phyloP scores from a whole-genome alignment of 164 flowering plant genomes.

The Nymphaea colorata region DNA sequence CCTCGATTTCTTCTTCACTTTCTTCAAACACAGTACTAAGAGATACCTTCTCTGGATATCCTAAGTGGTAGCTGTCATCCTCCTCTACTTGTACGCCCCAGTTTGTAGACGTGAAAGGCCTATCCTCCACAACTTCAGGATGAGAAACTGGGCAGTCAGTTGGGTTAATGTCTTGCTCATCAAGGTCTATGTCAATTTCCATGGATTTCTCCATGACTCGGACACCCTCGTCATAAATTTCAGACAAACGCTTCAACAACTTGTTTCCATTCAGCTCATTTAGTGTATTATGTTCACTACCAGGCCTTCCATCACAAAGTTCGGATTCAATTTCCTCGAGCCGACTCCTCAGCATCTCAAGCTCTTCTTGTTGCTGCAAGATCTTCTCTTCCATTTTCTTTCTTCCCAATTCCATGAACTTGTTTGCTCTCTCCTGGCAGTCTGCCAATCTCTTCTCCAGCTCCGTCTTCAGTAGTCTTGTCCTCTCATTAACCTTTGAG shows the following conservation, averaged over 20 bases:
- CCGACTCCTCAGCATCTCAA: slow-evolving; percentile 58
- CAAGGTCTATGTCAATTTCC: slow-evolving; percentile 54
- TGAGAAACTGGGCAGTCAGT: slow-evolving; percentile 7
- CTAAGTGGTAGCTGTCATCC: slow-evolving; percentile 16
- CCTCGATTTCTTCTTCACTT: slow-evolving; percentile 42
- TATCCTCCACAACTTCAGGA: not conserved
- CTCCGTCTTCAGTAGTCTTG: slow-evolving; percentile 38
- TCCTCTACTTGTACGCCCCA: slow-evolving; percentile 9
- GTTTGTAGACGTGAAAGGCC: not conserved
- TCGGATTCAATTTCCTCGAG: slow-evolving; percentile 73
- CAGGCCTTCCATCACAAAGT: slow-evolving; percentile 27
- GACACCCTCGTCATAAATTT: slow-evolving; percentile 45
- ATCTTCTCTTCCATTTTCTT: slow-evolving; percentile 81
- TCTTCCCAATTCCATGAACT: slow-evolving; percentile 60
- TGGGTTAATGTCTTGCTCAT: slow-evolving; percentile 21
- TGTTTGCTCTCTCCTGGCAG: slow-evolving; percentile 63
- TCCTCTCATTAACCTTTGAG: slow-evolving; percentile 58
- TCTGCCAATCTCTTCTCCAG: slow-evolving; percentile 63
- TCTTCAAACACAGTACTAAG: slow-evolving; percentile 92
- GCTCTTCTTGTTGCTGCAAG: slow-evolving; percentile 67
- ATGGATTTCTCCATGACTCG: slow-evolving; percentile 85
- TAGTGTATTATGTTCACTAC: slow-evolving; percentile 8
- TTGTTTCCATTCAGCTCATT: slow-evolving; percentile 28
- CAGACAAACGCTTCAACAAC: slow-evolving; percentile 53
- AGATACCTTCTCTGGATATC: slow-evolving; percentile 27